Evolutionary conservation across 192 early-diverging fungal genomes (phyloP), one percentile per base, ranked within the genome.

Genomic region (Coemansia sp.): DNA sequence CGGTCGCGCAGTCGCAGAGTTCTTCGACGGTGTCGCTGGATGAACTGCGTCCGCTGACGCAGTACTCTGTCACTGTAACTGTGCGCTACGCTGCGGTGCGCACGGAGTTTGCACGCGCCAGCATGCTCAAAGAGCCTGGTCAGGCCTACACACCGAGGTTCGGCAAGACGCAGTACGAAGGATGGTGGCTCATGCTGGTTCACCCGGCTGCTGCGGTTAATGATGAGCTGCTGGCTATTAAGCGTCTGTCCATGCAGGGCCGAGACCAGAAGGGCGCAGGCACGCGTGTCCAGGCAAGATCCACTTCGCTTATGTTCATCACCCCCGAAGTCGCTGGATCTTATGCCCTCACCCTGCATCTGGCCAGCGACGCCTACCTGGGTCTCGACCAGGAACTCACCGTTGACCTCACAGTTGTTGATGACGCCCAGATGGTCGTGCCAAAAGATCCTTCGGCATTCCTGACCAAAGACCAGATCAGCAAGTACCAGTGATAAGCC

Each of bases 141-240:
- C 84, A 84, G 17, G 85, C 93, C n/a, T 79, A 89, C 57, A 82
- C 91, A 17, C 93, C 93, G 17, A 67, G 81, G 55, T 99, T 97
- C 64, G 90, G 93, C 15, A 96, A 97, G 64, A 76, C 84, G 8
- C 94, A 97, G 67, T 90, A 87, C 67, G 95, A 99, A 64, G 88
- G 91, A 0, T 99, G 93, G 92, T 99, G 91, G 90, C 59, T 92
- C 4, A 80, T 95, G 9, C 69, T 97, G 9, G 94, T 87, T 0
- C 83, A 93, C 7, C 7, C 27, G 2, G 27, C 4, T 7, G 27
- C 2, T 5, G 27, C 2, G 27, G 27, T 2, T 30, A 7, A 7
- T 47, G 66, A 91, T 42, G 88, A 89, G 47, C 60, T 98, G 46
- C 43, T 95, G 47, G 90, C 87, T 3, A 46, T 96, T 53, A 95